These are phyloP conservation scores for Platanus orientalis DNA, from an alignment of 164 flowering plant genomes.

Conservation along the genomic window DNA sequence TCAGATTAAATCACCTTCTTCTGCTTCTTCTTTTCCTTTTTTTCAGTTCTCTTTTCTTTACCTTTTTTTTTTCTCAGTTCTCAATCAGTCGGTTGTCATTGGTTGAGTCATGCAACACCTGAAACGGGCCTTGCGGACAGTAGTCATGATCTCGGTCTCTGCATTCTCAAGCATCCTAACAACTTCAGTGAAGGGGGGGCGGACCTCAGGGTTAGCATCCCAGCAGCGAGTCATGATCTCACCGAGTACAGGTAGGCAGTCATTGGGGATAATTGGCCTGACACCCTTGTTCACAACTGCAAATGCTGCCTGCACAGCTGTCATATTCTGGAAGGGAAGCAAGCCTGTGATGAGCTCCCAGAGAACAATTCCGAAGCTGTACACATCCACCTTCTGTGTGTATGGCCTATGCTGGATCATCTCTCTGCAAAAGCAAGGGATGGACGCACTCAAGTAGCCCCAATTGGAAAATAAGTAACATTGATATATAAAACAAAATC, in stretches of 20 bases:
- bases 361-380: conserved; percentile 69
- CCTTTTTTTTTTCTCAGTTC: too few species aligned
- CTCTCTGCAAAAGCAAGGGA: conserved; percentile 38
- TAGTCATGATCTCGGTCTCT: conserved; percentile 54
- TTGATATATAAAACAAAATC: too few species aligned
- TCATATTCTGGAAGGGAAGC: conserved; percentile 69
- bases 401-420: conserved; percentile 77
- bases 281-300: conserved; percentile 66
- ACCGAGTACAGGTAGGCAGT: conserved; percentile 51
- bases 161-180: conserved; percentile 65
- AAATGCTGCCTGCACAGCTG: conserved; percentile 75
- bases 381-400: conserved; percentile 66
- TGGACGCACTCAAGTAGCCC: not conserved
- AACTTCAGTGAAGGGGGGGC: conserved; percentile 56
- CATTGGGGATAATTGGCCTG: conserved; percentile 47
- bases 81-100: conserved; percentile 49
- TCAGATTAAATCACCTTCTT: conserved; percentile 14
- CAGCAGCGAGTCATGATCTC: conserved; percentile 72
- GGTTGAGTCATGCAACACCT: conserved; percentile 61
- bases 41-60: not conserved
- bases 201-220: conserved; percentile 59
- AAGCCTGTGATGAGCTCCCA: conserved; percentile 67
- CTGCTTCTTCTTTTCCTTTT: not conserved
- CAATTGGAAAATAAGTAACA: not conserved
- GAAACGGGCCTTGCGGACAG: conserved; percentile 63